phyloP scores from a whole-genome alignment of 495 filamentous ascomycete genomes.

The Penicillium macrosclerotiorum region DNA sequence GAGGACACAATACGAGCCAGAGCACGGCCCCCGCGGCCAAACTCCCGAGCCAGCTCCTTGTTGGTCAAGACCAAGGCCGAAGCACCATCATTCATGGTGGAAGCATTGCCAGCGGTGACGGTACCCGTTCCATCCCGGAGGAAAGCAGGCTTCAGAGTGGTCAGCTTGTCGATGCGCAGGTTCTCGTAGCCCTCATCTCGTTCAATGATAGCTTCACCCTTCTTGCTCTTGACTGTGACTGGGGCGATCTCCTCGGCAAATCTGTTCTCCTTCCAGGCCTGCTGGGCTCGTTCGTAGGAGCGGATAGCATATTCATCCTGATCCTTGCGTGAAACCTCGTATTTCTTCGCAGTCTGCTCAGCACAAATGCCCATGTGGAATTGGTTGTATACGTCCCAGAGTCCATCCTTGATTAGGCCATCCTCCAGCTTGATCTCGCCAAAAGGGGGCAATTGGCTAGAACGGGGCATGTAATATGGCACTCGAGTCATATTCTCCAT shows the following conservation, averaged over 20 bases:
- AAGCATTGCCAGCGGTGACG: slow-evolving; percentile 91
- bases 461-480: slow-evolving; percentile 83
- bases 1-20: slow-evolving; percentile 80
- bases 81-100: slow-evolving; percentile 90
- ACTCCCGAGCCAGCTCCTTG: slow-evolving; percentile 71
- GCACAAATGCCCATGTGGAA: slow-evolving; percentile 98
- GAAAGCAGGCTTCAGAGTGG: slow-evolving; percentile 87
- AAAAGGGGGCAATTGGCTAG: slow-evolving; percentile 73
- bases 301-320: slow-evolving; percentile 90
- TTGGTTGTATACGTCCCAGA: slow-evolving; percentile 95
- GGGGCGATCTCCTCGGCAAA: slow-evolving; percentile 87
- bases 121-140: slow-evolving; percentile 79
- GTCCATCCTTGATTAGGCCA: slow-evolving; percentile 89
- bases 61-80: slow-evolving; percentile 84
- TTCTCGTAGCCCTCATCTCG: slow-evolving; percentile 87
- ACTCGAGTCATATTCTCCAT: slow-evolving; percentile 98
- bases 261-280: slow-evolving; percentile 75
- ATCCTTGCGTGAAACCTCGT: slow-evolving; percentile 71
- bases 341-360: slow-evolving; percentile 91
- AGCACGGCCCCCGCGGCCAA: slow-evolving; percentile 68
- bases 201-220: slow-evolving; percentile 74
- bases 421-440: slow-evolving; percentile 85
- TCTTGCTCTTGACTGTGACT: slow-evolving; percentile 78
- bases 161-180: slow-evolving; percentile 79
- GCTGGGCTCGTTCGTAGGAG: slow-evolving; percentile 83